A percentile compares a stretch with the other conserved stretches of the same genome.
These are phyloP conservation scores for Carallia brachiata DNA, from an alignment of 345 rosid species.

Conservation along the genomic window DNA sequence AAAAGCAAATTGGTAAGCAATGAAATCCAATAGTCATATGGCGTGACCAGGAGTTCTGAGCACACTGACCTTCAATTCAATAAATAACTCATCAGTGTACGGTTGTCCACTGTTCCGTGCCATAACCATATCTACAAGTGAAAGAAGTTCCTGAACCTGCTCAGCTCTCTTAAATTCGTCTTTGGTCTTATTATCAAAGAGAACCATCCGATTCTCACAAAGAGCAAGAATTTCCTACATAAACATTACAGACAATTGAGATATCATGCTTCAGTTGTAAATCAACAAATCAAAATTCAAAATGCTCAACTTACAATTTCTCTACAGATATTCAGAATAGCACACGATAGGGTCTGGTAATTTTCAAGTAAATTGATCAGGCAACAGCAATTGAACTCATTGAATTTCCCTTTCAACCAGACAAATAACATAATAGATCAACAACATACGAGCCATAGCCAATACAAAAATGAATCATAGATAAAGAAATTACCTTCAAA, in stretches of 20 bases:
- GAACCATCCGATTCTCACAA: slow-evolving; percentile 59
- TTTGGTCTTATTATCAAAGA: slow-evolving; percentile 81
- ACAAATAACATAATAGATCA: background rate
- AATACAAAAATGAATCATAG: background rate
- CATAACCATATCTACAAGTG: slow-evolving; percentile 52
- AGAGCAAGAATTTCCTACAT: slow-evolving; percentile 58
- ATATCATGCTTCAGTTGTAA: background rate
- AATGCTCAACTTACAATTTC: no score
- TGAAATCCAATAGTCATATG: background rate
- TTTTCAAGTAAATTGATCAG: no score
- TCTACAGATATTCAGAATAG: no score
- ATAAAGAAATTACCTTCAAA: slow-evolving; percentile 49
- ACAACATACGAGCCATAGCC: background rate
- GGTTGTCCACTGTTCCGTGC: slow-evolving; percentile 67
- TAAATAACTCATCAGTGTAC: slow-evolving; percentile 69
- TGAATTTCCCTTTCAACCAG: background rate
- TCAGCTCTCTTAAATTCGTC: slow-evolving; percentile 48
- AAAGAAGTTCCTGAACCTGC: slow-evolving; percentile 65
- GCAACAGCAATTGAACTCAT: background rate
- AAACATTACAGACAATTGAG: background rate
- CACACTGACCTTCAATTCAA: slow-evolving; percentile 54
- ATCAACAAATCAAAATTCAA: no score
- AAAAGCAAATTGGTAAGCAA: background rate
- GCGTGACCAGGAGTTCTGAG: background rate
- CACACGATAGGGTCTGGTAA: no score